Percentiles rank a stretch among this genome's conserved stretches.
phyloP scores from a whole-genome alignment of 1,139 yeast genomes.

The Zygoascus hellenicus region DNA sequence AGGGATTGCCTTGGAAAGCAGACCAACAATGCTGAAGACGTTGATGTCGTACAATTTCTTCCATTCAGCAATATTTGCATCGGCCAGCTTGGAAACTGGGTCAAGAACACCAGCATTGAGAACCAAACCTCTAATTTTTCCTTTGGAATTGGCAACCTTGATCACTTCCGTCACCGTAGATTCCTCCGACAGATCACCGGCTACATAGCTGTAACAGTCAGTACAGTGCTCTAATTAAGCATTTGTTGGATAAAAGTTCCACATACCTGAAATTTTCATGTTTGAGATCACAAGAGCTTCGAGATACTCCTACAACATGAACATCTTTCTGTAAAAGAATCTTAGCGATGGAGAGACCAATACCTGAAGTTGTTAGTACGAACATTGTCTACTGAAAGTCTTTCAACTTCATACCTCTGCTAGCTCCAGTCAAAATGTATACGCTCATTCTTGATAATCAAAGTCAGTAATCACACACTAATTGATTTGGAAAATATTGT shows the following conservation, averaged over 20 bases:
- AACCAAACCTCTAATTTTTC: constrained; percentile 61
- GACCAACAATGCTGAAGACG: constrained; percentile 65
- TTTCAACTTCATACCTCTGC: constrained; percentile 39
- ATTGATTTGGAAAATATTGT: too few relatives aligned
- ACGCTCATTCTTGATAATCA: background rate
- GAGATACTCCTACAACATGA: constrained; percentile 65
- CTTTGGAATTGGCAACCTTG: constrained; percentile 47
- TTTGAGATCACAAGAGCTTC: constrained; percentile 43
- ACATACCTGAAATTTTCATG: constrained; percentile 41
- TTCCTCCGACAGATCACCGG: constrained; percentile 61
- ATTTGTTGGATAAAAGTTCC: background rate
- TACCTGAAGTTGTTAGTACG: constrained; percentile 43
- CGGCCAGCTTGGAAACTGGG: constrained; percentile 59
- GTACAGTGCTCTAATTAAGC: background rate
- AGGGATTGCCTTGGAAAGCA: constrained; percentile 46
- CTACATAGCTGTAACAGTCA: constrained; percentile 23
- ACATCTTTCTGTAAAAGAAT: constrained; percentile 41
- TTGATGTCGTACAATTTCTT: constrained; percentile 64
- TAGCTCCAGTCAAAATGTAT: constrained; percentile 61
- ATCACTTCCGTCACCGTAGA: constrained; percentile 41
- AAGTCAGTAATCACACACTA: too few relatives aligned
- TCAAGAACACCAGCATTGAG: constrained; percentile 87
- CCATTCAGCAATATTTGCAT: constrained; percentile 53
- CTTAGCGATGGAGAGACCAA: constrained; percentile 68
- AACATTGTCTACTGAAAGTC: too few relatives aligned